A percentile compares a stretch with the other conserved stretches of the same genome.
These are phyloP conservation scores for Neurospora sp. DNA, from an alignment of 495 filamentous ascomycete species.

Conservation along the genomic window DNA sequence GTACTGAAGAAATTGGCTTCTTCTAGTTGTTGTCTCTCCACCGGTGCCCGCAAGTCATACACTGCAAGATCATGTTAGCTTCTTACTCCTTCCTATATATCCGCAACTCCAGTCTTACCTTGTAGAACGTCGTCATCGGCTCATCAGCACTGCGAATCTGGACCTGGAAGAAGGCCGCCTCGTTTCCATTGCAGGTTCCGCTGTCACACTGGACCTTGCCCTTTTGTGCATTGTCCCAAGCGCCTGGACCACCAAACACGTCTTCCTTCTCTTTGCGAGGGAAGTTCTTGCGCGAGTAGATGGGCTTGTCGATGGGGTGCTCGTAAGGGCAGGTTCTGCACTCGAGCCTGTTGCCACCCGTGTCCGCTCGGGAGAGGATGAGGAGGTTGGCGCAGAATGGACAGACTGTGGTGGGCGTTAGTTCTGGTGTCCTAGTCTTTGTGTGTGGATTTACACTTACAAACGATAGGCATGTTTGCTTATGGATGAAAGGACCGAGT, in stretches of 20 bases:
- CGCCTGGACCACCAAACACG: conserved; percentile 76
- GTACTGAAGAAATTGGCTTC: background rate
- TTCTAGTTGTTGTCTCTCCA: conserved; percentile 46
- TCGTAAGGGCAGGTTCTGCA: conserved; percentile 92
- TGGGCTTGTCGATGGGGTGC: conserved; percentile 58
- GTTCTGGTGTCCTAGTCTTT: conserved; percentile 2
- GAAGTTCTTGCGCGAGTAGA: conserved; percentile 66
- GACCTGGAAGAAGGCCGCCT: conserved; percentile 90
- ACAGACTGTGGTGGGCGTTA: conserved; percentile 55
- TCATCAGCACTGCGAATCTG: conserved; percentile 98
- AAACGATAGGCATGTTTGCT: conserved; percentile 53
- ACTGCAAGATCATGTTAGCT: conserved; percentile 31
- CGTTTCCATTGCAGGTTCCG: conserved; percentile 60
- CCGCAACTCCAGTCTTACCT: conserved; percentile 41
- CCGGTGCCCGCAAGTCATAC: conserved; percentile 45
- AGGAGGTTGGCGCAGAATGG: conserved; percentile 87
- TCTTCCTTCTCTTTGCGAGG: conserved; percentile 81
- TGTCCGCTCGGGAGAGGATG: conserved; percentile 43
- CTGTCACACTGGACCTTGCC: conserved; percentile 63
- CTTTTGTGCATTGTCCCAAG: conserved; percentile 86
- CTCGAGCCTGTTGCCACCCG: conserved; percentile 58
- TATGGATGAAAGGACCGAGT: background rate
- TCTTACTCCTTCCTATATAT: background rate
- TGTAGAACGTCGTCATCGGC: conserved; percentile 94
- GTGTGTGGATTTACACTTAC: conserved; percentile 29